These are phyloP conservation scores for Amanita subjunquillea DNA, from an alignment of 768 basidiomycete genomes.

Conservation along the genomic window DNA sequence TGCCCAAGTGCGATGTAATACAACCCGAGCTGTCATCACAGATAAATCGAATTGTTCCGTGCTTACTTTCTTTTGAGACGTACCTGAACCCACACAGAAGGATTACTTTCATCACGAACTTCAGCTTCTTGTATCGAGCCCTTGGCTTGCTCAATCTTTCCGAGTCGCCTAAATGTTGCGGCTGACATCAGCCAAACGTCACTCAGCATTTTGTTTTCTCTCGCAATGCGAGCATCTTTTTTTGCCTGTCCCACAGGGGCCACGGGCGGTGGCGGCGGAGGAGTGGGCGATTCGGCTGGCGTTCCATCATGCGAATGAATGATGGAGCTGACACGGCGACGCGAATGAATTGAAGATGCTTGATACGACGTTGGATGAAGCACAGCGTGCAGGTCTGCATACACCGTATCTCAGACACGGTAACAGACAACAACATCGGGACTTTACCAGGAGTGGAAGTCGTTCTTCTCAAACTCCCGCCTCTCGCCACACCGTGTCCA, in stretches of 20 bases:
- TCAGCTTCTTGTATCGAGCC: slow-evolving; percentile 96
- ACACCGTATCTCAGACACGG: not conserved
- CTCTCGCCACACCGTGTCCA: slow-evolving; percentile 55
- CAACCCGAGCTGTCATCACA: slow-evolving; percentile 50
- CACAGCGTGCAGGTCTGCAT: slow-evolving; percentile 57
- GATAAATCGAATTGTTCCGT: not conserved
- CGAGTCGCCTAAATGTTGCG: slow-evolving; percentile 83
- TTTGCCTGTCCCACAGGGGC: slow-evolving; percentile 17
- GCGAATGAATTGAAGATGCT: slow-evolving; percentile 79
- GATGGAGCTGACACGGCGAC: slow-evolving; percentile 46
- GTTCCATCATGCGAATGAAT: slow-evolving; percentile 26
- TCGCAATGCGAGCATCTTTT: slow-evolving; percentile 34
- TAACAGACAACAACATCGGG: not conserved
- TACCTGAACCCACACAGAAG: slow-evolving; percentile 93
- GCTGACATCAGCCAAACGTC: slow-evolving; percentile 92
- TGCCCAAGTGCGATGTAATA: slow-evolving; percentile 56
- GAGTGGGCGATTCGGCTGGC: slow-evolving; percentile 28
- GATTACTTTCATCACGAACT: slow-evolving; percentile 74
- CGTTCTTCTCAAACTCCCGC: slow-evolving; percentile 45
- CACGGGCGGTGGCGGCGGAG: slow-evolving; percentile 34
- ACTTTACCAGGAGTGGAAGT: slow-evolving; percentile 60
- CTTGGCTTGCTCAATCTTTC: slow-evolving; percentile 82
- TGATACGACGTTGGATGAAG: slow-evolving; percentile 53
- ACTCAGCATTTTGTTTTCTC: slow-evolving; percentile 61
- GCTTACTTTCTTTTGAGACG: slow-evolving; percentile 10